Evolutionary conservation across 805 yeast species (phyloP).

Genomic region (Scheffersomyces ergatensis): DNA sequence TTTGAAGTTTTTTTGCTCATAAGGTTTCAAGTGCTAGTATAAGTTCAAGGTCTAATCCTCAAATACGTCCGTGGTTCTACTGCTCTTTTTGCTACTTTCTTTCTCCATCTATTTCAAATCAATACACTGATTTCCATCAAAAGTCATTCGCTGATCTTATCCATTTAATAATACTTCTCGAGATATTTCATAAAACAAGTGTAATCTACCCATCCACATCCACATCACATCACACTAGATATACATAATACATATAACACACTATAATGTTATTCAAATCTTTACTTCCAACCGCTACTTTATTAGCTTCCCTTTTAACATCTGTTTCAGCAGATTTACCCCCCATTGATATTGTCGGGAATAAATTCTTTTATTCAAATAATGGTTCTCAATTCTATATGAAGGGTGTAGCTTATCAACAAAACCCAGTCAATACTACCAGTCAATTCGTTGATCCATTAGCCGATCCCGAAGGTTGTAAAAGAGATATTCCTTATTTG

Average conservation of each 20-base stretch:
- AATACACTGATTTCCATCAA: too few species aligned
- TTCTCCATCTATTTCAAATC: too few species aligned
- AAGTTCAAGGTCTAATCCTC: too few species aligned
- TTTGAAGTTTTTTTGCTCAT: too few species aligned
- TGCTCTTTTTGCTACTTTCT: too few species aligned
- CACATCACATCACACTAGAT: background rate
- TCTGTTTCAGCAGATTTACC: conserved; percentile 44
- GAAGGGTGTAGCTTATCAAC: conserved; percentile 80
- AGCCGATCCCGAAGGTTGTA: conserved; percentile 59
- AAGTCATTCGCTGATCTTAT: too few species aligned
- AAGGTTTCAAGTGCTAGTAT: too few species aligned
- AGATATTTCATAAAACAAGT: too few species aligned
- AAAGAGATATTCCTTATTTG: conserved; percentile 73
- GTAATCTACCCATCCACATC: too few species aligned
- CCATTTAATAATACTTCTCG: too few species aligned
- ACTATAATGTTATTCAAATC: conserved; percentile 7
- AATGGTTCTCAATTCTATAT: conserved; percentile 79
- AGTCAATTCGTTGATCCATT: conserved; percentile 64
- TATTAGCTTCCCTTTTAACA: conserved; percentile 4
- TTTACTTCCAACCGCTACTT: conserved; percentile 5
- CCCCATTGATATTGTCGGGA: conserved; percentile 69
- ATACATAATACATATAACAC: too few species aligned
- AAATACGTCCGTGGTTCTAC: too few species aligned
- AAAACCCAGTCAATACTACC: conserved; percentile 54
- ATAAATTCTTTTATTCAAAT: conserved; percentile 72